Evolutionary conservation across 495 filamentous ascomycete species (phyloP).

Genomic region (Aspergillus sclerotiicarbonarius): DNA sequence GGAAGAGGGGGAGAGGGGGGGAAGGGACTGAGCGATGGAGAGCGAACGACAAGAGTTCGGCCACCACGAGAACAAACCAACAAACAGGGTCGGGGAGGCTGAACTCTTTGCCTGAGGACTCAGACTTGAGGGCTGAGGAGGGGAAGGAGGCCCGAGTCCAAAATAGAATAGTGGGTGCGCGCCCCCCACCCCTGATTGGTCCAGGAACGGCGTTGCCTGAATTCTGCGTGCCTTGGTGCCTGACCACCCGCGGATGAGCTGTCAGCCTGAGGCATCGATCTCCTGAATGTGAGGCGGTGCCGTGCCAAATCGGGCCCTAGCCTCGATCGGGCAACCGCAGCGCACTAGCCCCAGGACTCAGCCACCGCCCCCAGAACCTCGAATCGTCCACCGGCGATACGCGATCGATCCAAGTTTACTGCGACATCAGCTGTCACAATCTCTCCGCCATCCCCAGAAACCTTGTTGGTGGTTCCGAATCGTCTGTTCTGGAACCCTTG

Average conservation of each 20-base stretch:
- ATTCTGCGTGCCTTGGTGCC: slow-evolving; percentile 5
- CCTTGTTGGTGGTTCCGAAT: background rate
- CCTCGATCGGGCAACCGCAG: background rate
- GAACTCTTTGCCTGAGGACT: background rate
- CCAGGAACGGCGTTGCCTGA: slow-evolving; percentile 16
- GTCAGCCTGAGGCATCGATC: slow-evolving; percentile 7
- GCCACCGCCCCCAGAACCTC: slow-evolving; percentile 10
- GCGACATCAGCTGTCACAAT: slow-evolving; percentile 8
- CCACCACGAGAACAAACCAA: background rate
- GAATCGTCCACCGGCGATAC: background rate
- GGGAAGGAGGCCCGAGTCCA: slow-evolving; percentile 7
- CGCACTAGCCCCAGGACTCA: slow-evolving; percentile 6
- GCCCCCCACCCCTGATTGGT: slow-evolving; percentile 19
- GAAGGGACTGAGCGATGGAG: background rate
- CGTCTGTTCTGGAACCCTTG: background rate
- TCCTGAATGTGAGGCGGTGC: slow-evolving; percentile 17
- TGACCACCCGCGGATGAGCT: background rate
- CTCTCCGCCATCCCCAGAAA: slow-evolving; percentile 1
- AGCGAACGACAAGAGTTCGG: background rate
- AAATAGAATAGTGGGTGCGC: background rate
- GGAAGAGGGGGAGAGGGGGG: background rate
- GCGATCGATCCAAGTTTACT: slow-evolving; percentile 12
- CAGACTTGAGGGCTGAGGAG: slow-evolving; percentile 5
- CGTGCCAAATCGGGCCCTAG: background rate
- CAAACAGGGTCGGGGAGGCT: background rate